phyloP scores from a whole-genome alignment of 495 filamentous ascomycete species.

The Sphaerosporella brunnea region DNA sequence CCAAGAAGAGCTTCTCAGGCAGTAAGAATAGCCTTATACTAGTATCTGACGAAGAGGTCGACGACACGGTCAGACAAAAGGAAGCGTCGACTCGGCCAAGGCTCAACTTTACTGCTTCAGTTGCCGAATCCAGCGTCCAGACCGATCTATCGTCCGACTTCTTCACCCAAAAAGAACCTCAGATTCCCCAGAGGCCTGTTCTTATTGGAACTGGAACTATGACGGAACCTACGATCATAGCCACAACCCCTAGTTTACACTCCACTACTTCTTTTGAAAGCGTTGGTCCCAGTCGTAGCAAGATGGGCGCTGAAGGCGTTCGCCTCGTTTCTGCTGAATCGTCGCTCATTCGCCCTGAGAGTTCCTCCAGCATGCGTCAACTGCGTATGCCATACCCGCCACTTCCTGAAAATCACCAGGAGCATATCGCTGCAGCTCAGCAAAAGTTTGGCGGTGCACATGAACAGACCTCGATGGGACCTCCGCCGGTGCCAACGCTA shows the following conservation, averaged over 20 bases:
- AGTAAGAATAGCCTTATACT: background rate
- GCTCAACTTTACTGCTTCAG: conserved; percentile 12
- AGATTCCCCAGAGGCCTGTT: too few species aligned
- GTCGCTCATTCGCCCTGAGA: conserved; percentile 42
- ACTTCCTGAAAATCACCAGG: conserved; percentile 61
- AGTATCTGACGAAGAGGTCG: conserved; percentile 11
- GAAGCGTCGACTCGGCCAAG: background rate
- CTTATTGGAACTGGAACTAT: too few species aligned
- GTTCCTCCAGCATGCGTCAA: conserved; percentile 44
- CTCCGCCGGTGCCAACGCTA: conserved; percentile 50
- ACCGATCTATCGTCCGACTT: conserved; percentile 55
- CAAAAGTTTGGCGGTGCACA: conserved; percentile 28
- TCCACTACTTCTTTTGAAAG: conserved; percentile 22
- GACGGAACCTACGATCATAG: too few species aligned
- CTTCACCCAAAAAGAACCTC: conserved; percentile 37
- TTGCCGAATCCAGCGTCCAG: conserved; percentile 51
- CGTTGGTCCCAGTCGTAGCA: conserved; percentile 8
- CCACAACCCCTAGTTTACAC: conserved; percentile 23
- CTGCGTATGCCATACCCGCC: conserved; percentile 44
- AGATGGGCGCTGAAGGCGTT: conserved; percentile 1
- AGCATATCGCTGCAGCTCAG: conserved; percentile 54
- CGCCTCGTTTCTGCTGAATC: conserved; percentile 5
- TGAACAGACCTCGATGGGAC: conserved; percentile 50
- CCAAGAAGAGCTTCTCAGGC: conserved; percentile 1
- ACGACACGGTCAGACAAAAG: conserved; percentile 2